phyloP scores from a whole-genome alignment of 2,329 filamentous ascomycete species.

The Colletotrichum kahawae region DNA sequence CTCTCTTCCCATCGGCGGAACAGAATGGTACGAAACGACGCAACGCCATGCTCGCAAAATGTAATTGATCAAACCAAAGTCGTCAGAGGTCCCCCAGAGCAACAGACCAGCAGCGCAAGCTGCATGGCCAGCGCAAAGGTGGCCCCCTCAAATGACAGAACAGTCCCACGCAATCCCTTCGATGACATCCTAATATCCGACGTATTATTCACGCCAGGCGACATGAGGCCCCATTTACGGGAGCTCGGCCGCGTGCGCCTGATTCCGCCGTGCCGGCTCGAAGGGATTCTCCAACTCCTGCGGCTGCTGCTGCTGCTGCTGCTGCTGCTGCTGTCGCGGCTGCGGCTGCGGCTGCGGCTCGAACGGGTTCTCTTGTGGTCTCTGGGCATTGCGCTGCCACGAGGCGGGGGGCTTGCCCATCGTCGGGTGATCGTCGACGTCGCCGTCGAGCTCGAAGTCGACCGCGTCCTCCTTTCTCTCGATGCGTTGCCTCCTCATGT shows the following conservation, averaged over 20 bases:
- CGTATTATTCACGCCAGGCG: neutral
- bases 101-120: neutral
- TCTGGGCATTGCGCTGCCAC: constrained; percentile 13
- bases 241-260: neutral
- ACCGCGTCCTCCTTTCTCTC: constrained; percentile 12
- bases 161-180: neutral
- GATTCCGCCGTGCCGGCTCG: constrained; percentile 12
- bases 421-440: constrained; percentile 14
- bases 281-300: constrained; percentile 4
- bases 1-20: neutral
- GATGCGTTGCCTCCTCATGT: constrained; percentile 1
- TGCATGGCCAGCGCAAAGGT: neutral
- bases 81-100: neutral
- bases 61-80: constrained; percentile 1
- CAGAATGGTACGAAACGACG: neutral
- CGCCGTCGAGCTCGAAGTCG: constrained; percentile 12
- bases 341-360: constrained; percentile 2
- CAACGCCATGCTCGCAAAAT: constrained; percentile 19
- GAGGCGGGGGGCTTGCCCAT: constrained; percentile 17
- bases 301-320: neutral
- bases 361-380: neutral
- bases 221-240: neutral
- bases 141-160: neutral
- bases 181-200: neutral
- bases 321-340: neutral